phyloP scores from a whole-genome alignment of 768 basidiomycete genomes.

The Zangia roseola region DNA sequence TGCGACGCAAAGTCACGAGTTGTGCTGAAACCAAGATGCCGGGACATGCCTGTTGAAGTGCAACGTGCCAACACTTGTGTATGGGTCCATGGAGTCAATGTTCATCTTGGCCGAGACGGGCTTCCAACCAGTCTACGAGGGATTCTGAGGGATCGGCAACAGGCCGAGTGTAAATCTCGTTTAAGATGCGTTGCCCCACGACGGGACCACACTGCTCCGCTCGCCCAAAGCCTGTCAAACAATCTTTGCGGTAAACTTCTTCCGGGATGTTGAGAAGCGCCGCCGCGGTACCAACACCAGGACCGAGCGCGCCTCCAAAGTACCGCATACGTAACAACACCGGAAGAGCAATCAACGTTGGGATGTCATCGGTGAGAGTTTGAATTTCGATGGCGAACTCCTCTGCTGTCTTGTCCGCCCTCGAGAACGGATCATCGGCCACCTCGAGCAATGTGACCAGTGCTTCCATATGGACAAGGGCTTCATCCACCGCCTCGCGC shows the following conservation, averaged over 20 bases:
- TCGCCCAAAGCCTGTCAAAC: slow-evolving; percentile 70
- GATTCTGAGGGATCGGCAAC: slow-evolving; percentile 29
- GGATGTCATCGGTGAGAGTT: slow-evolving; percentile 58
- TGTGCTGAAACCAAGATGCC: not conserved
- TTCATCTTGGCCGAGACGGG: slow-evolving; percentile 11
- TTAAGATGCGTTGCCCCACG: slow-evolving; percentile 57
- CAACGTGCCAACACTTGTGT: not conserved
- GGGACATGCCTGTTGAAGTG: not conserved
- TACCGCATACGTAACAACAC: slow-evolving; percentile 55
- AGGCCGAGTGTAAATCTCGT: slow-evolving; percentile 41
- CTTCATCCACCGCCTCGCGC: slow-evolving; percentile 81
- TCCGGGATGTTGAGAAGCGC: slow-evolving; percentile 57
- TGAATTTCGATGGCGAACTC: slow-evolving; percentile 44
- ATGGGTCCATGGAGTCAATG: slow-evolving; percentile 19
- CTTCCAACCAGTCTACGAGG: slow-evolving; percentile 49
- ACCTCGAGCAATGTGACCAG: slow-evolving; percentile 58
- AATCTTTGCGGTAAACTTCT: slow-evolving; percentile 64
- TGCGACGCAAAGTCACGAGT: not conserved
- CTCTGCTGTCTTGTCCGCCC: slow-evolving; percentile 18
- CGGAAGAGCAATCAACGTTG: slow-evolving; percentile 73
- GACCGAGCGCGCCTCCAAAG: slow-evolving; percentile 1
- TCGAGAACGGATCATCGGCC: slow-evolving; percentile 34
- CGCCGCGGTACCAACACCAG: slow-evolving; percentile 39
- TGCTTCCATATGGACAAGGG: slow-evolving; percentile 61
- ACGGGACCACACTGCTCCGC: slow-evolving; percentile 70